These are phyloP conservation scores for Protea cynaroides DNA, from an alignment of 164 flowering plant genomes.

Conservation along the genomic window DNA sequence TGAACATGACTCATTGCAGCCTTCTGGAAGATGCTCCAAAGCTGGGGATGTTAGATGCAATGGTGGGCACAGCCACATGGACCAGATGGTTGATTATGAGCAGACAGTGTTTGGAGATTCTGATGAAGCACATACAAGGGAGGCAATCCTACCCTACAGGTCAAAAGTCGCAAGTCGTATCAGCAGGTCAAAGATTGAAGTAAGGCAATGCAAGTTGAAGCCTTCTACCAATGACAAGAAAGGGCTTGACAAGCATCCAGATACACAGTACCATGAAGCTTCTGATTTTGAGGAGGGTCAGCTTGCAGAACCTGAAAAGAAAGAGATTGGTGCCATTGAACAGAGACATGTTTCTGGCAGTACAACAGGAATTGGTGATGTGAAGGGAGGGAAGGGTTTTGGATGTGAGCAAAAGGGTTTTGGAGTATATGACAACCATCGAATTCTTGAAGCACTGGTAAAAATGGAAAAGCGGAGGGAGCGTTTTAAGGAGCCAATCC, in stretches of 20 bases:
- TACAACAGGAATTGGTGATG: slow-evolving; percentile 3
- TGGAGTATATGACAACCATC: slow-evolving; percentile 24
- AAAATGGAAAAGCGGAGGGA: slow-evolving; percentile 74
- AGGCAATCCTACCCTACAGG: not conserved
- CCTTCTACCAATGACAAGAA: slow-evolving; percentile 13
- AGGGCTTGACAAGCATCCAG: slow-evolving; percentile 17
- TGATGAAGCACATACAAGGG: slow-evolving; percentile 9
- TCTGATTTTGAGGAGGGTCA: slow-evolving; percentile 50
- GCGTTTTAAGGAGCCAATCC: slow-evolving; percentile 57
- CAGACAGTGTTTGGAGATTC: slow-evolving; percentile 4
- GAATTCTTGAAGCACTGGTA: slow-evolving; percentile 47
- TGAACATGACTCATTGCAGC: slow-evolving; percentile 39
- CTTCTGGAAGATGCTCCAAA: slow-evolving; percentile 27
- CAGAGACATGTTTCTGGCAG: slow-evolving; percentile 14
- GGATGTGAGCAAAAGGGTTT: slow-evolving; percentile 9
- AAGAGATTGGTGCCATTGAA: not conserved
- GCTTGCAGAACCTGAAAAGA: slow-evolving; percentile 20
- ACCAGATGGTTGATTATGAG: slow-evolving; percentile 8
- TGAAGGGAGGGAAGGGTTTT: slow-evolving; percentile 15
- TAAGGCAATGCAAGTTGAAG: slow-evolving; percentile 5
- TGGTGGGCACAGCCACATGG: slow-evolving; percentile 14
- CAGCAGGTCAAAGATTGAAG: slow-evolving; percentile 11
- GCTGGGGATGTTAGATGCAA: slow-evolving; percentile 18
- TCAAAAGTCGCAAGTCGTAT: slow-evolving; percentile 3
- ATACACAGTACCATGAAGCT: slow-evolving; percentile 18